phyloP scores from a whole-genome alignment of 257 asterid species.

The Linderniella brevidens region DNA sequence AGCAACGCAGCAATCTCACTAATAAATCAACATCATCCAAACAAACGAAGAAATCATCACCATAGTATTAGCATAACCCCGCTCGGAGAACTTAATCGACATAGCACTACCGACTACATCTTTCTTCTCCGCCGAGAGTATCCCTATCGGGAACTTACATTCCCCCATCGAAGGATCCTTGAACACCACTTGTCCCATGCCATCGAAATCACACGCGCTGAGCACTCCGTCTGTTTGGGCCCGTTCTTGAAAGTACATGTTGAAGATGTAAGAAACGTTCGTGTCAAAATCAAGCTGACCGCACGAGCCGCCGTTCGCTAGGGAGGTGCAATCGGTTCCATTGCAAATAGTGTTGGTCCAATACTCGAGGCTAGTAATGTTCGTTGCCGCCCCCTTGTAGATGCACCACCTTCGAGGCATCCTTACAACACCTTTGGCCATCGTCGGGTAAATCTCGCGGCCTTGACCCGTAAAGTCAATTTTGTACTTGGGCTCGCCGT shows the following conservation, averaged over 20 bases:
- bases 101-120: neutral
- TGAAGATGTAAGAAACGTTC: slow-evolving; percentile 38
- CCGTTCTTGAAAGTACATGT: slow-evolving; percentile 21
- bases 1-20: too few relatives aligned
- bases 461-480: slow-evolving; percentile 31
- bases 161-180: slow-evolving; percentile 15
- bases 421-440: slow-evolving; percentile 18
- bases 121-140: neutral
- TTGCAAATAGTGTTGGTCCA: slow-evolving; percentile 10
- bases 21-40: too few relatives aligned
- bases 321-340: slow-evolving; percentile 20
- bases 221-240: slow-evolving; percentile 13
- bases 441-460: slow-evolving; percentile 13
- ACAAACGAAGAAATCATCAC: too few relatives aligned
- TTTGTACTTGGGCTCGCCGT: slow-evolving; percentile 37
- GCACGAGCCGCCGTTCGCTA: slow-evolving; percentile 29
- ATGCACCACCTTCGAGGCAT: slow-evolving; percentile 27
- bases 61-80: too few relatives aligned
- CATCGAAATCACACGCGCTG: slow-evolving; percentile 15
- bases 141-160: slow-evolving; percentile 13
- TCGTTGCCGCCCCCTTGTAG: neutral
- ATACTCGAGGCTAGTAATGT: neutral
- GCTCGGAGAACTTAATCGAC: too few relatives aligned
- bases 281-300: slow-evolving; percentile 5
- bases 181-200: slow-evolving; percentile 17